Evolutionary conservation across 2,329 filamentous ascomycete genomes (phyloP), one percentile per base, ranked within the genome.

Genomic region (Diaporthe sp.): DNA sequence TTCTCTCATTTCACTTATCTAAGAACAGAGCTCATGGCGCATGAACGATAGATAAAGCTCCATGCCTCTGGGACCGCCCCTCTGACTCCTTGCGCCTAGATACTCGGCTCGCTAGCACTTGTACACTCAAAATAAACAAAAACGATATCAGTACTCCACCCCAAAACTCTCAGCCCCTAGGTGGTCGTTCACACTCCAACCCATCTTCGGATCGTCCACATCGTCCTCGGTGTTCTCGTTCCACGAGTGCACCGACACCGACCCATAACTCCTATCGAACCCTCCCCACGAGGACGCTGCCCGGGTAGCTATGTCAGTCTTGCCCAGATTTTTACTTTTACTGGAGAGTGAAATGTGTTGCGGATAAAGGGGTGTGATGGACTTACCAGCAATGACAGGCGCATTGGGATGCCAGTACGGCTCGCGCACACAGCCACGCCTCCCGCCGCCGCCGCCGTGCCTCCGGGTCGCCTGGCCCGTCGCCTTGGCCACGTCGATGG

Each of bases 401-500:
- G 94, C 94, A 78, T 89, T 93, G 0, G 96, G 96, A 85, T 98
- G 95, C 96, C 96, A 98, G 81, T 93, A 95, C 31, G 94, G 95
- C 86, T 98, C 96, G 46, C 96, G 89, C 28, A 98, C 94, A 79
- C 94, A 94, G 0, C 95, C 95, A 77, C 90, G 86, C 37, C 75
- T 72, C 55, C 77, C 58, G 4, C 73, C 62, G 68, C 58, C 51
- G 39, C 58, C 71, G 71, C 71, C 75, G 60, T 60, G 51, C 19
- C 57, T 39, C 31, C 70, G 49, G 19, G 51, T 46, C 12, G 49
- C 9, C 39, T 15, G 19, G 10, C 51, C 58, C 39, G 95, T 97
- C 1, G 94, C 92, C 76, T 89, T 85, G 58, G 90, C 89, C 9
- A 98, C 96, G 82, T 98, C 92, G 61, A 99, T 92, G 57, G 90